A percentile compares a stretch with the other conserved stretches of the same genome.
Conservation (phyloP, 2,329 filamentous ascomycete genomes). For the Hypoxylon rubiginosum region DNA sequence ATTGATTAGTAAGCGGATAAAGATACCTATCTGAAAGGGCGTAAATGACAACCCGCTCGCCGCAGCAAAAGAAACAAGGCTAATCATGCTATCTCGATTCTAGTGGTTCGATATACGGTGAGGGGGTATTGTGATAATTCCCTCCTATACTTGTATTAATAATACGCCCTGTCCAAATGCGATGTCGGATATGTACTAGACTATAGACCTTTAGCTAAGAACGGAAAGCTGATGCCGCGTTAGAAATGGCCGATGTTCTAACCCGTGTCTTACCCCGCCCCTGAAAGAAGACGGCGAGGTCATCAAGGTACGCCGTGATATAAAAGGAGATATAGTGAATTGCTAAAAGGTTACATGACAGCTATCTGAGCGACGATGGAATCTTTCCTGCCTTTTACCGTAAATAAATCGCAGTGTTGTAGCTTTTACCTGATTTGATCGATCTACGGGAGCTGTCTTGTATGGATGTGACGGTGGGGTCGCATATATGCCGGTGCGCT, state of each 20-base stretch:
- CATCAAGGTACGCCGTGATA: neutral
- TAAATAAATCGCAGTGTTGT: neutral
- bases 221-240: neutral
- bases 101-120: neutral
- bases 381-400: neutral
- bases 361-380: neutral
- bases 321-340: neutral
- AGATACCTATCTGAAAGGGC: neutral
- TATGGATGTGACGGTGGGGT: conserved; percentile 3
- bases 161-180: neutral
- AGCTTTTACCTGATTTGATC: neutral
- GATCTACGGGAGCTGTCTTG: neutral
- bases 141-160: neutral
- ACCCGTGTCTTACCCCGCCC: neutral
- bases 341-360: too few relatives aligned
- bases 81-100: neutral
- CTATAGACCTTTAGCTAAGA: neutral
- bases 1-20: neutral
- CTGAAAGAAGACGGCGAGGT: conserved; percentile 2
- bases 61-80: neutral
- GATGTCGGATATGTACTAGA: neutral
- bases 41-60: neutral
- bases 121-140: neutral
- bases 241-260: neutral
- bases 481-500: neutral